phyloP scores from a whole-genome alignment of 441 rosid species.

The Populus tomentosa region DNA sequence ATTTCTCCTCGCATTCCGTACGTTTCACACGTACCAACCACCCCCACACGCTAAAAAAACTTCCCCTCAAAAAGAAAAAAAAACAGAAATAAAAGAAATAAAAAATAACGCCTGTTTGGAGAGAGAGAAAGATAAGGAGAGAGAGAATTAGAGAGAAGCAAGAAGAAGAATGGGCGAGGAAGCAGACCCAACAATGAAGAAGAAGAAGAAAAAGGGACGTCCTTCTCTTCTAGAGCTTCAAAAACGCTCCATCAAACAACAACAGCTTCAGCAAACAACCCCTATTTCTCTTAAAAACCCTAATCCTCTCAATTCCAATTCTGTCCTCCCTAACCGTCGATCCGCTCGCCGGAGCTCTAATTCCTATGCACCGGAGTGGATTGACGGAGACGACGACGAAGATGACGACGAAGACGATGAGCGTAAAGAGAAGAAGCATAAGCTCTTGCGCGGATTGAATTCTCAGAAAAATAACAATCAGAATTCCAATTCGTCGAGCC shows the following conservation, averaged over 20 bases:
- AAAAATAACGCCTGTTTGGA: constrained; percentile 4
- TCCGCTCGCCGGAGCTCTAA: constrained; percentile 42
- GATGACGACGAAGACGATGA: constrained; percentile 51
- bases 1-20: constrained; percentile 18
- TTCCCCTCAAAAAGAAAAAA: background rate
- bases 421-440: constrained; percentile 61
- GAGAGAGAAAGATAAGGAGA: no score
- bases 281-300: constrained; percentile 43
- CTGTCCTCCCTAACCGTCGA: constrained; percentile 25
- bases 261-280: constrained; percentile 25
- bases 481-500: constrained; percentile 19
- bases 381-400: constrained; percentile 39
- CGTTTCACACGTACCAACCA: constrained; percentile 26
- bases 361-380: constrained; percentile 13
- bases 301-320: constrained; percentile 30
- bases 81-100: background rate
- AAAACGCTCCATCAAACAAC: constrained; percentile 77
- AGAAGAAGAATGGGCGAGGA: constrained; percentile 41
- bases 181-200: constrained; percentile 49
- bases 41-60: background rate
- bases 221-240: constrained; percentile 86
- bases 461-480: constrained; percentile 27
- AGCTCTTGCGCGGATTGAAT: constrained; percentile 59
- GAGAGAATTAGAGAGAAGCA: constrained; percentile 1
- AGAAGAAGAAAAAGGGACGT: constrained; percentile 83